These are phyloP conservation scores for Knufia petricola DNA, from an alignment of 2,329 filamentous ascomycete species.

Conservation along the genomic window DNA sequence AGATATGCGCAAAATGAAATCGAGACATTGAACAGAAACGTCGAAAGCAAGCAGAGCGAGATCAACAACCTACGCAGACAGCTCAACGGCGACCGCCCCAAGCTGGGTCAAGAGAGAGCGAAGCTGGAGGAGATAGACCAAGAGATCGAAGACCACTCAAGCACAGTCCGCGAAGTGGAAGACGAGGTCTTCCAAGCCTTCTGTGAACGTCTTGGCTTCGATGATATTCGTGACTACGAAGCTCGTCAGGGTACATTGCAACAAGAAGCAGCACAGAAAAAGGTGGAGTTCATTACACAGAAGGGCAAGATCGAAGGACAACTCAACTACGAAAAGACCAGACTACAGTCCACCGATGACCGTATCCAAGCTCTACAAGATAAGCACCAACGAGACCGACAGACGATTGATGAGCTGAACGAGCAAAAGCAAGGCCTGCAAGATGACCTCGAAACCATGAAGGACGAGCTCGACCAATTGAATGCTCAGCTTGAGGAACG, in stretches of 20 bases:
- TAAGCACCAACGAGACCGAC: conserved; percentile 55
- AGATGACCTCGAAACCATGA: conserved; percentile 59
- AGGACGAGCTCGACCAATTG: conserved; percentile 67
- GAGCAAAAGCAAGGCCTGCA: conserved; percentile 66
- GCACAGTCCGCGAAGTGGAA: conserved; percentile 68
- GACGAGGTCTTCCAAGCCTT: conserved; percentile 81
- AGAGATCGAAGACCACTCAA: conserved; percentile 47
- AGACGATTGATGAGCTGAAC: conserved; percentile 60
- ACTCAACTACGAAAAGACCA: conserved; percentile 57
- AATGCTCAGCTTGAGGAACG: conserved; percentile 61
- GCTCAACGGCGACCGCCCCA: conserved; percentile 65
- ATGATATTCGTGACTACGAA: conserved; percentile 85
- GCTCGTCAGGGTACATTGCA: conserved; percentile 86
- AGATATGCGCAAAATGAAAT: conserved; percentile 65
- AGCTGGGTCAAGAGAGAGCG: conserved; percentile 61
- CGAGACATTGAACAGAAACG: conserved; percentile 68
- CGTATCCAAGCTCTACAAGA: conserved; percentile 61
- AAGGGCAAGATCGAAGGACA: conserved; percentile 52
- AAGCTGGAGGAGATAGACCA: conserved; percentile 55
- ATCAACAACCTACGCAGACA: conserved; percentile 63
- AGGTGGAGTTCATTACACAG: conserved; percentile 76
- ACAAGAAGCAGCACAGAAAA: conserved; percentile 79
- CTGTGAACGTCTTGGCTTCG: conserved; percentile 77
- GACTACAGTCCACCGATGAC: conserved; percentile 58
- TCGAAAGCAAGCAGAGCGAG: conserved; percentile 75